These are phyloP conservation scores for Penicillium waksmanii DNA, from an alignment of 495 filamentous ascomycete species.

Conservation along the genomic window DNA sequence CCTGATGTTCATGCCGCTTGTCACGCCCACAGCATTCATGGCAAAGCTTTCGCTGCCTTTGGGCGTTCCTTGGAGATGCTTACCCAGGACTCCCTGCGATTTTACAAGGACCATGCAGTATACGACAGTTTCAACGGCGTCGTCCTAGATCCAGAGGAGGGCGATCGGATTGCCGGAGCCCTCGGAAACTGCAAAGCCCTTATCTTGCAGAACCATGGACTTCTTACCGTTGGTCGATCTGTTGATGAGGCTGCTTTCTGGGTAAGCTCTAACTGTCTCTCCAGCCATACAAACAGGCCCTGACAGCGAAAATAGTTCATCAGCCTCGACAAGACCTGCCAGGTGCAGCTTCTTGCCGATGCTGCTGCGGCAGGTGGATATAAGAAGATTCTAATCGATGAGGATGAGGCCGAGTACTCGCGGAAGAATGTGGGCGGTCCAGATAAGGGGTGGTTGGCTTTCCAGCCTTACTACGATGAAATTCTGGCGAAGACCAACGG, in stretches of 20 bases:
- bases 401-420: slow-evolving; percentile 12
- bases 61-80: slow-evolving; percentile 38
- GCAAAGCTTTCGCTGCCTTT: slow-evolving; percentile 30
- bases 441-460: slow-evolving; percentile 21
- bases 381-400: slow-evolving; percentile 49
- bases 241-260: slow-evolving; percentile 61
- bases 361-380: slow-evolving; percentile 50
- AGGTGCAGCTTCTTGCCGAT: slow-evolving; percentile 61
- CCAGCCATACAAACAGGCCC: background rate
- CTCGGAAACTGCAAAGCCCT: slow-evolving; percentile 56
- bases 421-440: slow-evolving; percentile 12
- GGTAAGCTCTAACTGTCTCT: background rate
- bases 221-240: slow-evolving; percentile 57
- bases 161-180: slow-evolving; percentile 52
- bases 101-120: slow-evolving; percentile 46
- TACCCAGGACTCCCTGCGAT: slow-evolving; percentile 53
- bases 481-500: slow-evolving; percentile 16
- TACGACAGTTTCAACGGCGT: slow-evolving; percentile 49
- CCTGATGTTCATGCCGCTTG: slow-evolving; percentile 39
- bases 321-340: slow-evolving; percentile 59
- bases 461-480: slow-evolving; percentile 23
- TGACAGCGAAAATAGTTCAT: slow-evolving; percentile 44
- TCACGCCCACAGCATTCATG: slow-evolving; percentile 36
- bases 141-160: slow-evolving; percentile 59
- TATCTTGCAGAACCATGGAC: slow-evolving; percentile 63